phyloP scores from a whole-genome alignment of 2,329 filamentous ascomycete genomes.

The Colletotrichum sp. region DNA sequence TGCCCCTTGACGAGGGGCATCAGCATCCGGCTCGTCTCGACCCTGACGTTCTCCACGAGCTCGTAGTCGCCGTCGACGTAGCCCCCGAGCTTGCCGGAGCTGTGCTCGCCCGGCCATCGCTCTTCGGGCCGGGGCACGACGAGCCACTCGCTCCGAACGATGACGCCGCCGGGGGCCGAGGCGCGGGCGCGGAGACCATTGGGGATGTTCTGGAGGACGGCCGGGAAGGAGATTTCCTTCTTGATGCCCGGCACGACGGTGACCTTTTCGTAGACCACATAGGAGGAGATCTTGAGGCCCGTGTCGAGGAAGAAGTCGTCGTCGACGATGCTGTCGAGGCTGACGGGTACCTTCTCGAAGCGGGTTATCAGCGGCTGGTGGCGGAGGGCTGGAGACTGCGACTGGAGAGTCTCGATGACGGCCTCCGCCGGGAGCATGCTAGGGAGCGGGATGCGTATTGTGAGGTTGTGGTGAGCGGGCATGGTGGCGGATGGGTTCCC shows the following conservation, averaged over 20 bases:
- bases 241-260: slow-evolving; percentile 42
- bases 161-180: slow-evolving; percentile 46
- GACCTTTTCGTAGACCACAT: slow-evolving; percentile 35
- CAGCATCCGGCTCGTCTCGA: slow-evolving; percentile 38
- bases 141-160: slow-evolving; percentile 43
- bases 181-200: slow-evolving; percentile 48
- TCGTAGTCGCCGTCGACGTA: slow-evolving; percentile 33
- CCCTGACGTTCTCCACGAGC: slow-evolving; percentile 33
- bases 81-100: background rate
- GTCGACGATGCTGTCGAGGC: slow-evolving; percentile 36
- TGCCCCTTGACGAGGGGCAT: slow-evolving; percentile 39
- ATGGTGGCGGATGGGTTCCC: background rate
- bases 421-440: slow-evolving; percentile 37
- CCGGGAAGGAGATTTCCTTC: slow-evolving; percentile 45
- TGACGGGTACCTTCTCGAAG: slow-evolving; percentile 38
- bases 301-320: slow-evolving; percentile 47
- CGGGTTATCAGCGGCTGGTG: slow-evolving; percentile 41
- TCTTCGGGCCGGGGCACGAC: slow-evolving; percentile 27
- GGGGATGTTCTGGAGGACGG: slow-evolving; percentile 47
- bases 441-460: slow-evolving; percentile 47
- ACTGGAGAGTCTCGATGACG: slow-evolving; percentile 44
- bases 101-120: slow-evolving; percentile 15
- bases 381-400: slow-evolving; percentile 45
- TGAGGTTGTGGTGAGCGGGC: slow-evolving; percentile 35
- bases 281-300: slow-evolving; percentile 36